These are phyloP conservation scores for Penicillium sp. DNA, from an alignment of 2,329 filamentous ascomycete genomes.

Conservation along the genomic window DNA sequence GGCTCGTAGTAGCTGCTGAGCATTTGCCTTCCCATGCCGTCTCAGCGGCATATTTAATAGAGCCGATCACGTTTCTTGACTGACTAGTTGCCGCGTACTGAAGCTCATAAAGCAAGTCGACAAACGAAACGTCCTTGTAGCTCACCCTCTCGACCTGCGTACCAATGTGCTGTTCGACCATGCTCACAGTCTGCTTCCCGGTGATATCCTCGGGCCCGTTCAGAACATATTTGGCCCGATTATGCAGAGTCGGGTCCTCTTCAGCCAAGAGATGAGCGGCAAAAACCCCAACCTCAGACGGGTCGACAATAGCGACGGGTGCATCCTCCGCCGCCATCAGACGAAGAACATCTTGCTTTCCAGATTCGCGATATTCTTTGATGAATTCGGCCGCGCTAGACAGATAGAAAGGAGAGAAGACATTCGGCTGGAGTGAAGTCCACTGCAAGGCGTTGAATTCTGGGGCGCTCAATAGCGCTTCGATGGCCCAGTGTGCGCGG, in stretches of 20 bases:
- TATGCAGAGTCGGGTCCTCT: slow-evolving; percentile 32
- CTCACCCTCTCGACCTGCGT: slow-evolving; percentile 28
- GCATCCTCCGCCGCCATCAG: slow-evolving; percentile 33
- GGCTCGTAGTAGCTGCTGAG: slow-evolving; percentile 24
- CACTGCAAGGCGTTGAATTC: slow-evolving; percentile 41
- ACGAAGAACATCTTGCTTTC: slow-evolving; percentile 31
- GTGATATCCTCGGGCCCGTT: slow-evolving; percentile 46
- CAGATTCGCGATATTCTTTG: slow-evolving; percentile 36
- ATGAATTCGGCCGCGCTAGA: slow-evolving; percentile 30
- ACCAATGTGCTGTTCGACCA: slow-evolving; percentile 41
- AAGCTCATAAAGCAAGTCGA: slow-evolving; percentile 25
- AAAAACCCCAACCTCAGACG: slow-evolving; percentile 37
- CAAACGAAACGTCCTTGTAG: slow-evolving; percentile 35
- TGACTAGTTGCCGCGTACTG: slow-evolving; percentile 10
- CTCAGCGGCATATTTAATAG: slow-evolving; percentile 25
- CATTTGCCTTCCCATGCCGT: slow-evolving; percentile 37
- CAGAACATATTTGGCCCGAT: slow-evolving; percentile 40
- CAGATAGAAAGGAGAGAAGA: slow-evolving; percentile 30
- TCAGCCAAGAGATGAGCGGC: slow-evolving; percentile 39
- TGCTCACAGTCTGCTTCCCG: slow-evolving; percentile 34
- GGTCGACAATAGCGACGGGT: slow-evolving; percentile 33
- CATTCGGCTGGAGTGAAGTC: slow-evolving; percentile 46
- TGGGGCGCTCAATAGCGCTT: slow-evolving; percentile 37
- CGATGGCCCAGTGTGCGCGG: slow-evolving; percentile 46
- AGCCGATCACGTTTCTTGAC: slow-evolving; percentile 33